Evolutionary conservation across 2,329 filamentous ascomycete genomes (phyloP).

Genomic region (Akanthomyces lecanii): DNA sequence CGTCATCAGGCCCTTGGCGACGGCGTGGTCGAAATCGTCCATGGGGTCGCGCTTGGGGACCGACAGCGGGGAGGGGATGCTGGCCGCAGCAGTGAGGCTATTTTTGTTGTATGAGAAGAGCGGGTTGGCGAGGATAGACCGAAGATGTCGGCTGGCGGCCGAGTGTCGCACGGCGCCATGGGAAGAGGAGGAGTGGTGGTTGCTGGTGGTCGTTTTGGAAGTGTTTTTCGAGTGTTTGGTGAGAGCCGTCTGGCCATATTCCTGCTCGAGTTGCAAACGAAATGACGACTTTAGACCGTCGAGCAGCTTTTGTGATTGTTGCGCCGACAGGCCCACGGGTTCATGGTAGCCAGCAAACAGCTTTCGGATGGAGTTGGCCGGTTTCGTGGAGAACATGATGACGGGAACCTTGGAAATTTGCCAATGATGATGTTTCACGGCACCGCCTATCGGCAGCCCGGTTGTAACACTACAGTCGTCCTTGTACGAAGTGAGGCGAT

Average conservation of each 20-base stretch:
- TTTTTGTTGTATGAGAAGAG: slow-evolving; percentile 42
- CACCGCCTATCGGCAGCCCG: slow-evolving; percentile 17
- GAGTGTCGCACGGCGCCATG: slow-evolving; percentile 37
- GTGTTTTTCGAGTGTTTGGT: slow-evolving; percentile 27
- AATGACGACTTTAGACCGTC: slow-evolving; percentile 55
- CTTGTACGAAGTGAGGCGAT: not conserved
- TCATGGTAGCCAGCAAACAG: slow-evolving; percentile 45
- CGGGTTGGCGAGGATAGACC: slow-evolving; percentile 53
- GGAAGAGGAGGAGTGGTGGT: not conserved
- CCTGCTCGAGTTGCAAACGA: slow-evolving; percentile 52
- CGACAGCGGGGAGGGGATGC: not conserved
- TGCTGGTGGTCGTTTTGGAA: slow-evolving; percentile 17
- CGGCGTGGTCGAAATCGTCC: slow-evolving; percentile 53
- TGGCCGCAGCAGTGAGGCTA: not conserved
- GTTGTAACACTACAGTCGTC: not conserved
- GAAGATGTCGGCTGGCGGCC: slow-evolving; percentile 44
- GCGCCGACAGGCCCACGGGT: slow-evolving; percentile 45
- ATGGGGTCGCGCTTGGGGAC: slow-evolving; percentile 41
- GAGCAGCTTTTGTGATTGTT: slow-evolving; percentile 52
- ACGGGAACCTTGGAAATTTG: not conserved
- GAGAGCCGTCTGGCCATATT: slow-evolving; percentile 42
- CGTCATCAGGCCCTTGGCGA: slow-evolving; percentile 54
- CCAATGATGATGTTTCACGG: not conserved
- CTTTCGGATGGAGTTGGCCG: slow-evolving; percentile 34
- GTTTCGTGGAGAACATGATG: slow-evolving; percentile 37